Percentiles rank a stretch among this genome's conserved stretches.
These are phyloP conservation scores for Microbotryum silenes-acaulis DNA, from an alignment of 1,284 basidiomycete species.

Conservation along the genomic window DNA sequence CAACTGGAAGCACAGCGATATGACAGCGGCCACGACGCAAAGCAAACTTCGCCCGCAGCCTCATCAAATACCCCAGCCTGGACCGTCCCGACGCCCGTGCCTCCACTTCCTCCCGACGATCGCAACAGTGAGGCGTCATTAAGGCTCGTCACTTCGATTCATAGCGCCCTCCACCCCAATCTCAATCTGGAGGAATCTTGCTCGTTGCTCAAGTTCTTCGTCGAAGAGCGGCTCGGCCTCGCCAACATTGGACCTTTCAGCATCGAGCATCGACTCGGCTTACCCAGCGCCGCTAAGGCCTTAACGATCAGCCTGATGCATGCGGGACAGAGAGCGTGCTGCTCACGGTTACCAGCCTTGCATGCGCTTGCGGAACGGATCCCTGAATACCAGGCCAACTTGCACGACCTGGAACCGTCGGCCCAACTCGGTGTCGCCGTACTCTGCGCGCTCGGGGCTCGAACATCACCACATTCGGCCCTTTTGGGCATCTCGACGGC, in stretches of 20 bases:
- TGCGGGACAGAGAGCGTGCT: slow-evolving; percentile 8
- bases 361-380: background rate
- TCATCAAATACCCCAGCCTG: background rate
- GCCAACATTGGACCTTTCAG: slow-evolving; percentile 9
- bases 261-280: slow-evolving; percentile 14
- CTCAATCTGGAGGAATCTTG: background rate
- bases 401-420: background rate
- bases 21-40: background rate
- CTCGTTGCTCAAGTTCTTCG: too few relatives aligned
- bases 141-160: background rate
- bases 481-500: background rate
- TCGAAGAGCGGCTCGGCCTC: background rate
- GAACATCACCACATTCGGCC: slow-evolving; percentile 25
- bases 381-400: background rate
- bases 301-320: slow-evolving; percentile 5
- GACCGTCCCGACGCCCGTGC: background rate
- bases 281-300: slow-evolving; percentile 9
- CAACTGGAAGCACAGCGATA: slow-evolving; percentile 7
- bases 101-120: background rate
- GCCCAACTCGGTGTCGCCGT: slow-evolving; percentile 20
- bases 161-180: background rate
- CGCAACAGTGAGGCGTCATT: background rate
- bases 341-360: too few relatives aligned
- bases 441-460: slow-evolving; percentile 24
- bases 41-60: too few relatives aligned